Base-by-base conservation (phyloP, 2,329 filamentous ascomycete species). In the Ophiostoma ips region DNA sequence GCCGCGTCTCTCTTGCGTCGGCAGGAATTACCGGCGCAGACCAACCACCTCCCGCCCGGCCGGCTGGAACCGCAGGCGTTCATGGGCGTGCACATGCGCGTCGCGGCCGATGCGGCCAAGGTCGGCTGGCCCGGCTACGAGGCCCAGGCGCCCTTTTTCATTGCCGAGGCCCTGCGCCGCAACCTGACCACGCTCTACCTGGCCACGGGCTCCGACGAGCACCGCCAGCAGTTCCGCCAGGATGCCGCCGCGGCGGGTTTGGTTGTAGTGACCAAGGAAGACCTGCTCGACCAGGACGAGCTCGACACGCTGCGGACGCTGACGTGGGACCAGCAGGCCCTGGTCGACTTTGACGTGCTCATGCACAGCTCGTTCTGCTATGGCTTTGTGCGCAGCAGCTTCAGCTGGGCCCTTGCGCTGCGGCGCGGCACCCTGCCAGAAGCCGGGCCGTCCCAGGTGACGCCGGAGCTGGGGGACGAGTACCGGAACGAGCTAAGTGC, bases 11-110 rank as follows among this genome's bases (percentile, higher is more conserved):
- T 43, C 15, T 15, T 43, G 3, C 11, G 12, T 3, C 5, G 21
- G 0, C 8, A 13, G 16, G 21, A 11, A 2, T 8, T 8, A 8
- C 24, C 24, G 24, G 24, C 24, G 5, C 19, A 30, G 3, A 16
- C 40, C 1, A 43, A 43, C 21, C 40, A 43, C 40, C 15, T 30
- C 4, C 24, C 13, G 28, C 36, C 5, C 28, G 38, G 18, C n/a
- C 49, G 36, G 18, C 24, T 18, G 30, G 19, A 34, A 4, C 15
- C 7, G 4, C 6, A 35, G 5, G 60, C 58, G 6, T 69, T 65
- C 50, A 63, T 64, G 46, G 67, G 66, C 21, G 66, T 62, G 1
- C 63, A 68, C 53, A 53, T 70, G 31, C 59, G 63, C 18, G 65
- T 64, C 1, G 63, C 61, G 18, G 52, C 50, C 4, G 66, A 68